Base-by-base conservation (phyloP, 441 rosid species). In the Metrosideros polymorpha region DNA sequence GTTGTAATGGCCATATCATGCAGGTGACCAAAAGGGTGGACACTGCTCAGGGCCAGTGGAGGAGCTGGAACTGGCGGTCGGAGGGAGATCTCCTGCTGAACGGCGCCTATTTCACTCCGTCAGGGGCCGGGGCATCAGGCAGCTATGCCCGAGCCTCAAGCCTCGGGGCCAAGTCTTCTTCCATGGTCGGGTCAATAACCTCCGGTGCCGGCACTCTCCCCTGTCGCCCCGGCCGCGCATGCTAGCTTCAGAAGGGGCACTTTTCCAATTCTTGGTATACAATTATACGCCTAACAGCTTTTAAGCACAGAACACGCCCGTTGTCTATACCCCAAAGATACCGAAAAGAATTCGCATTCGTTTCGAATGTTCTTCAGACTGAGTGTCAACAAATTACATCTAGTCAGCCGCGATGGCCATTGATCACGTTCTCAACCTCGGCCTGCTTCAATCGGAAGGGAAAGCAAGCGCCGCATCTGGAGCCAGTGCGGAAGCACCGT, bases 111-210 rank as follows among this genome's bases (percentile, higher is more conserved):
- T 97, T 97, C 91, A 97, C 97, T 85, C 92, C 95, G 32, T 97
- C 99, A 7, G 99, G 99, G 30, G 97, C 95, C 14, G 95, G 95
- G 24, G 95, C 99, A 22, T 92, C 98, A 1, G 94, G 94, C 30
- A 95, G 95, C 94, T 96, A 96, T n/a, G 98, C 99, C 71, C 93
- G 99, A 76, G 99, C 99, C 39, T 97, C 99, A 22, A 96, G 98
- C 86, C 91, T 96, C 84, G 96, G 96, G 42, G 99, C 98, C 86
- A 97, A 96, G 91, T 91, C 99, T 51, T 95, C 98, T 15, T 84
- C 99, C 35, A 87, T 94, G 94, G 98, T 96, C n/a, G 97, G 92
- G 88, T 45, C 95, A 87, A 94, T 97, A 85, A 97, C 99, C 87
- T 84, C 94, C 10, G 89, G 88, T 56, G 95, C 99, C 0, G 99